These are phyloP conservation scores for Ceriops zippeliana DNA, from an alignment of 345 rosid species.

Conservation along the genomic window DNA sequence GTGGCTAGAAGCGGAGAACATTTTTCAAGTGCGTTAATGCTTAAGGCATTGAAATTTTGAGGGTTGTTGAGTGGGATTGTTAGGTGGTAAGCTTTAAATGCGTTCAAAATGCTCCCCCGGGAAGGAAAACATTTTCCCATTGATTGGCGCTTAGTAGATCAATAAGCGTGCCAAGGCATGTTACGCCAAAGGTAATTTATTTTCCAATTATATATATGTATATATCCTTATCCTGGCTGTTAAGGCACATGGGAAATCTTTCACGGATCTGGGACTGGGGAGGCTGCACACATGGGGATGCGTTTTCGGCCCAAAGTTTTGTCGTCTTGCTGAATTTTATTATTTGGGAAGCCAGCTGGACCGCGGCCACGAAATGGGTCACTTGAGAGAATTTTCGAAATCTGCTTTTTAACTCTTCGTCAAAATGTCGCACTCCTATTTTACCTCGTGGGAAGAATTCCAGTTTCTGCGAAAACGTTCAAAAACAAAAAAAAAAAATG, in stretches of 20 bases:
- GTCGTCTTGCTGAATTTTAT: conserved; percentile 17
- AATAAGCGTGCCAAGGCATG: no score
- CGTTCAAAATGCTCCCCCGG: no score
- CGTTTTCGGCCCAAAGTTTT: not conserved
- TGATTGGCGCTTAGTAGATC: no score
- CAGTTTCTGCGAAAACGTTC: not conserved
- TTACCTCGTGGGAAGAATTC: not conserved
- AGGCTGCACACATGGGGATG: conserved; percentile 26
- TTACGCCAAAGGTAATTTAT: not conserved
- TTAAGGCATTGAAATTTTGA: no score
- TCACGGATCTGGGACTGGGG: not conserved
- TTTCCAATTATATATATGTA: no score
- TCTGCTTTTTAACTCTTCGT: not conserved
- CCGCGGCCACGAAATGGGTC: conserved; percentile 14
- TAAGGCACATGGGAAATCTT: not conserved
- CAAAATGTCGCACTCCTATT: not conserved
- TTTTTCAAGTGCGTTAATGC: no score
- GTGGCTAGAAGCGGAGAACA: no score
- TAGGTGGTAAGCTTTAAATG: no score
- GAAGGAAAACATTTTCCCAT: no score
- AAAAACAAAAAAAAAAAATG: not conserved
- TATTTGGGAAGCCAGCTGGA: conserved; percentile 31
- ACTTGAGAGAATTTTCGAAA: not conserved
- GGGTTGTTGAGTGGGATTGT: no score
- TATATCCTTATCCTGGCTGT: not conserved